These are phyloP conservation scores for Lodderomyces theae DNA, from an alignment of 1,139 yeast genomes.

Conservation along the genomic window DNA sequence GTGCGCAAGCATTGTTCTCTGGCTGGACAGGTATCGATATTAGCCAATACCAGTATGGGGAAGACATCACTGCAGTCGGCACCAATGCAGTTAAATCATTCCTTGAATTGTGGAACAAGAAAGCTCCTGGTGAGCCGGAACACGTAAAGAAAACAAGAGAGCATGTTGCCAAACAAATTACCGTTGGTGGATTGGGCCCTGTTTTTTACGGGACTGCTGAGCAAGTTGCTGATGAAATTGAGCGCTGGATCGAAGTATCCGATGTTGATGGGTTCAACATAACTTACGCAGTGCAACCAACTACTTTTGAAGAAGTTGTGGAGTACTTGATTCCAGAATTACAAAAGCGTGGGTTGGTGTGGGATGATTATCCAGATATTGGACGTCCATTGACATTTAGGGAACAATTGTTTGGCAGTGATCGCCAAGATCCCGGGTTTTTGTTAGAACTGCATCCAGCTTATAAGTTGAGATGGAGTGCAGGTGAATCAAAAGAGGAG, in stretches of 20 bases:
- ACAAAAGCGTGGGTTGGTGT: constrained; percentile 24
- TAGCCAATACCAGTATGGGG: constrained; percentile 25
- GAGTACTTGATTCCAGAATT: constrained; percentile 27
- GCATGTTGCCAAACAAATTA: constrained; percentile 25
- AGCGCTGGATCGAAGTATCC: constrained; percentile 29
- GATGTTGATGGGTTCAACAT: constrained; percentile 31
- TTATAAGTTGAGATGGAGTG: constrained; percentile 37
- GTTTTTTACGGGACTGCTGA: constrained; percentile 24
- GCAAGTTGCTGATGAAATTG: constrained; percentile 28
- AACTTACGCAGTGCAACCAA: constrained; percentile 27
- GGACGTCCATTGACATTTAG: constrained; percentile 21
- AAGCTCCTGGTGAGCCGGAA: constrained; percentile 25
- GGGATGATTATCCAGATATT: constrained; percentile 28
- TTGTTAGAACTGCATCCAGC: constrained; percentile 35
- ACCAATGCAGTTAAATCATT: constrained; percentile 31
- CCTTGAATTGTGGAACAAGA: constrained; percentile 31
- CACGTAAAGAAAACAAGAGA: constrained; percentile 26
- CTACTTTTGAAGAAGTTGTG: constrained; percentile 28
- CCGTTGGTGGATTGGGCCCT: constrained; percentile 32
- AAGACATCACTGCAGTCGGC: constrained; percentile 27
- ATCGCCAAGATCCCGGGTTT: constrained; percentile 22
- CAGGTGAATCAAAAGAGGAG: constrained; percentile 34
- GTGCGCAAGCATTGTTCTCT: constrained; percentile 38
- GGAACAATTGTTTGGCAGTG: constrained; percentile 26
- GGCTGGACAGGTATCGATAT: constrained; percentile 40